phyloP scores from a whole-genome alignment of 306 rosid species.

The Castanea sativa region DNA sequence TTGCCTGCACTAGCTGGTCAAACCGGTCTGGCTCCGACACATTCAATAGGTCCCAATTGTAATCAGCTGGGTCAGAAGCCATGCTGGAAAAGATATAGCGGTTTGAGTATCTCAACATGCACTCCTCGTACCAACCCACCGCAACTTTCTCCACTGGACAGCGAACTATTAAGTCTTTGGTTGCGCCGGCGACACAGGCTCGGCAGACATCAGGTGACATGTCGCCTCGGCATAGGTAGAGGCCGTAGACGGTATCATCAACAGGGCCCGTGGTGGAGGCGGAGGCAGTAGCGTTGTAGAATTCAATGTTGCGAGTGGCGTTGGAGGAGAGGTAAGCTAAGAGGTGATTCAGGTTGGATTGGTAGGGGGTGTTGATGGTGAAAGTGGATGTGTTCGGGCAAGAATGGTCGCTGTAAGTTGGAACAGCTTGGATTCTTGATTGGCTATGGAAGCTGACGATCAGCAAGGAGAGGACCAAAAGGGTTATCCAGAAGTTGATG shows the following conservation, averaged over 20 bases:
- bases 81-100: constrained; percentile 25
- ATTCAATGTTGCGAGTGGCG: constrained; percentile 24
- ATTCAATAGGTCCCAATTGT: too few species aligned
- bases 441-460: not conserved
- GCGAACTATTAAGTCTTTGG: constrained; percentile 13
- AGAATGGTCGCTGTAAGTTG: not conserved
- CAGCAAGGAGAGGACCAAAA: not conserved
- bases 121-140: constrained; percentile 52
- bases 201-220: constrained; percentile 30
- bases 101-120: constrained; percentile 37
- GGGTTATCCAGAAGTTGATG: not conserved
- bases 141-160: constrained; percentile 38
- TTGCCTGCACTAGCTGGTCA: not conserved
- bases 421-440: not conserved
- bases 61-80: not conserved
- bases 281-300: constrained; percentile 36
- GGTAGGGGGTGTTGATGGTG: not conserved
- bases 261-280: not conserved
- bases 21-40: not conserved
- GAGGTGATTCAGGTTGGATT: constrained; percentile 6
- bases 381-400: constrained; percentile 16
- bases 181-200: constrained; percentile 41
- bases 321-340: constrained; percentile 25
- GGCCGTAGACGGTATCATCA: constrained; percentile 32
- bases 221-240: constrained; percentile 48